Base-by-base conservation (phyloP, 192 early-diverging fungal species). In the Coemansia sp. region DNA sequence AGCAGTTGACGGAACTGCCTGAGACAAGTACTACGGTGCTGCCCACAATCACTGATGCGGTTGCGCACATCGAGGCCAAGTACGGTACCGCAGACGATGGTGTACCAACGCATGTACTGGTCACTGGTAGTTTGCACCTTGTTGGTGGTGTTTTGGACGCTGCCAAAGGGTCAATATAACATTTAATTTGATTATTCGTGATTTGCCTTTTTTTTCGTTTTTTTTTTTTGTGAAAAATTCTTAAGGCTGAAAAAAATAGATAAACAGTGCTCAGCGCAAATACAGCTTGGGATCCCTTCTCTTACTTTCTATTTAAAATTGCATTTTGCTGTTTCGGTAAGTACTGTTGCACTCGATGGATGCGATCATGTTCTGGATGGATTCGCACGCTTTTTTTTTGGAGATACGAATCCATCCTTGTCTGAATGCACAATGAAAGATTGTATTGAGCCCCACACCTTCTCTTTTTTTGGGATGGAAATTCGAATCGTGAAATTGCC, bases 101-200 rank as follows among this genome's bases (percentile, higher is more conserved):
- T 39, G 37, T 1, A 15, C 37, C 48, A 37, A 66, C 10, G 45
- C 84, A 90, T 43, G 91, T 95, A 1, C 80, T 99, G 30, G 90
- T 90, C 28, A 96, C 95, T 4, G 97, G 97, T 10, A 96, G 94
- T 64, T 72, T 99, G 67, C 92, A 96, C 66, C 71, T 99, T 61
- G 87, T 97, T 23, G 97, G 97, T 30, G 91, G 90, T 20, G 84
- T 90, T 7, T 79, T 97, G 65, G 90, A 82, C n/a, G 37, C 43
- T 0, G 72, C 78, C 33, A 81, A 81, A 34, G 78, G 78, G 7
- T 75, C 78, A 8, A 53, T 75, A 6, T 71, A 51, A 69, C 33
- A n/a, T 13, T 12, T 30, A n/a, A 33, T 57, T 34, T 57, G 51
- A 53, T 53, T 8, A 15, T 16, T 9, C 5, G 48, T 51, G 7